These are phyloP conservation scores for Berberis thunbergii DNA, from an alignment of 164 flowering plant species.

Conservation along the genomic window DNA sequence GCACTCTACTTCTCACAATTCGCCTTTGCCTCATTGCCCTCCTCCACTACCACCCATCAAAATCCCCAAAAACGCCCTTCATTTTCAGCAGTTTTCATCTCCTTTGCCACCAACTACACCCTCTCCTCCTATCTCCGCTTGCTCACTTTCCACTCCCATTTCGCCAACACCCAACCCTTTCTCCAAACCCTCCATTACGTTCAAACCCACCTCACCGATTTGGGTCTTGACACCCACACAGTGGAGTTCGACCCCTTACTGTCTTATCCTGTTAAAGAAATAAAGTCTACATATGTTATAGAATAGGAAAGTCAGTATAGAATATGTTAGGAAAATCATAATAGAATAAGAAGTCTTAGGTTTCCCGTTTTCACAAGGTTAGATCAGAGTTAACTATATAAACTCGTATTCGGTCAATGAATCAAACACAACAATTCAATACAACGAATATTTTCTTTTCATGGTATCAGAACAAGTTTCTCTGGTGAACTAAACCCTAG, in stretches of 20 bases:
- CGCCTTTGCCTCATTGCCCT: constrained; percentile 27
- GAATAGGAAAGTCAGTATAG: too few relatives aligned
- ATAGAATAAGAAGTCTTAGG: too few relatives aligned
- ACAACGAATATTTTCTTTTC: too few relatives aligned
- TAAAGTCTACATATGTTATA: too few relatives aligned
- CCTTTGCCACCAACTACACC: constrained; percentile 49
- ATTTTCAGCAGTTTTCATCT: constrained; percentile 41
- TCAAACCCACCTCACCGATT: constrained; percentile 28
- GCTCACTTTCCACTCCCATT: constrained; percentile 75
- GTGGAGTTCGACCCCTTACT: constrained; percentile 42
- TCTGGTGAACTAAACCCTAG: too few relatives aligned
- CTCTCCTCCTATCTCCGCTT: constrained; percentile 59
- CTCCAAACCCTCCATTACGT: constrained; percentile 33
- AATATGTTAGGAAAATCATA: too few relatives aligned
- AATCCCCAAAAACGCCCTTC: constrained; percentile 11
- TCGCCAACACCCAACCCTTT: constrained; percentile 64
- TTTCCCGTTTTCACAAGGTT: too few relatives aligned
- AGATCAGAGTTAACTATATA: too few relatives aligned
- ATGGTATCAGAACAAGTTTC: too few relatives aligned
- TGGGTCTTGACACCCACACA: constrained; percentile 36
- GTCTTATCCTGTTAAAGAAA: constrained; percentile 41
- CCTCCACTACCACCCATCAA: neutral
- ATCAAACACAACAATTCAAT: too few relatives aligned
- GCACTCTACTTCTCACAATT: constrained; percentile 14
- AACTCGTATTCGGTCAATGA: too few relatives aligned